Conservation (phyloP, 1,284 basidiomycete species). For the Bjerkandera adusta region DNA sequence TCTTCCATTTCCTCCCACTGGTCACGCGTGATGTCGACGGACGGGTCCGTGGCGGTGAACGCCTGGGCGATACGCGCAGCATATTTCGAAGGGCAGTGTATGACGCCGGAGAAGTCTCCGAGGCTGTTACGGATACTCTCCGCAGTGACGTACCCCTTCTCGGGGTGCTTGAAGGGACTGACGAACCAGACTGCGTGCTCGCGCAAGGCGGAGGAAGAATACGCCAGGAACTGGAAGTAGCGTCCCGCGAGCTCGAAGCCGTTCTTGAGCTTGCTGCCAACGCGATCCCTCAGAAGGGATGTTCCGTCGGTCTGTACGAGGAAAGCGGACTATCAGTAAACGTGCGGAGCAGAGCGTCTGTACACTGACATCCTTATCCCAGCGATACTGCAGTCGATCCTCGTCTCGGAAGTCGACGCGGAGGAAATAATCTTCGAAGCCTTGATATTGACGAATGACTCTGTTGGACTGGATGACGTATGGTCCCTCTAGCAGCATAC, state of each 20-base stretch:
- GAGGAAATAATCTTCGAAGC: slow-evolving; percentile 64
- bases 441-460: slow-evolving; percentile 57
- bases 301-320: slow-evolving; percentile 46
- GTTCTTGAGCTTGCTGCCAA: slow-evolving; percentile 59
- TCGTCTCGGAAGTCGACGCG: slow-evolving; percentile 81
- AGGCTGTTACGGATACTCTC: slow-evolving; percentile 55
- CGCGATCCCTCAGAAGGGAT: slow-evolving; percentile 55
- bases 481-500: slow-evolving; percentile 71
- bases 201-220: slow-evolving; percentile 68
- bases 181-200: slow-evolving; percentile 81
- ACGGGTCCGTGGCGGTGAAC: slow-evolving; percentile 77
- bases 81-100: slow-evolving; percentile 68
- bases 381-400: slow-evolving; percentile 64
- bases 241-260: slow-evolving; percentile 72
- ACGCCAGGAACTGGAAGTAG: slow-evolving; percentile 71
- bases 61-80: slow-evolving; percentile 81
- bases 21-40: slow-evolving; percentile 49
- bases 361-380: slow-evolving; percentile 50
- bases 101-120: slow-evolving; percentile 62
- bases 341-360: too few species aligned
- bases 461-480: slow-evolving; percentile 65
- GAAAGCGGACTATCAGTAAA: too few species aligned
- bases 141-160: slow-evolving; percentile 44
- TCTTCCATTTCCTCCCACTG: slow-evolving; percentile 64
- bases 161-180: slow-evolving; percentile 50